phyloP scores from a whole-genome alignment of 2,329 filamentous ascomycete genomes.

The Nemania abortiva region DNA sequence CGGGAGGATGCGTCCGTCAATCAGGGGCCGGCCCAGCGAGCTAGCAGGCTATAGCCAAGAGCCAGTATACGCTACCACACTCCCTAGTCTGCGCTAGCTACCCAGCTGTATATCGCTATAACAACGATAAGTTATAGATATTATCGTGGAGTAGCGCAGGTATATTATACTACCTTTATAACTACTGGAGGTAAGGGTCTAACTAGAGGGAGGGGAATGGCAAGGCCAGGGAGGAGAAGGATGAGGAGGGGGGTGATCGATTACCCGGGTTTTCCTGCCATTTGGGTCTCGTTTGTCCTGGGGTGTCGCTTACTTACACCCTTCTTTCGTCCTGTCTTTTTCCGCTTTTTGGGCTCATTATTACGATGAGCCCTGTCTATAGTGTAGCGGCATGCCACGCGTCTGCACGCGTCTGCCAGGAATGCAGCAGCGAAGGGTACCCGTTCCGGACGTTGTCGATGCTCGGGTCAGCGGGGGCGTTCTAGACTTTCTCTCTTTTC shows the following conservation, averaged over 20 bases:
- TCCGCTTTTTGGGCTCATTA: background rate
- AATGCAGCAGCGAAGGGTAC: constrained; percentile 29
- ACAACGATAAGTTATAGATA: constrained; percentile 4
- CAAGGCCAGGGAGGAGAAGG: background rate
- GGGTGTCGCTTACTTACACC: background rate
- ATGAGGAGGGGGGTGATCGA: constrained; percentile 14
- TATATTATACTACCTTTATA: background rate
- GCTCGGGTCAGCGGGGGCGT: constrained; percentile 24
- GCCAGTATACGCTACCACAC: constrained; percentile 7
- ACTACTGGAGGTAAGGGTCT: background rate
- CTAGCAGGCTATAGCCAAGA: constrained; percentile 23
- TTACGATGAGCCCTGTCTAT: constrained; percentile 14
- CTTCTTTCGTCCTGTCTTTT: background rate
- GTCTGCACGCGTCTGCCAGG: constrained; percentile 40
- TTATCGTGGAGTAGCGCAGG: constrained; percentile 23
- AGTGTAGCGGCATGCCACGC: constrained; percentile 34
- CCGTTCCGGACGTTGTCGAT: constrained; percentile 21
- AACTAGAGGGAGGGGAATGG: background rate
- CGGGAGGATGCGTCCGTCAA: constrained; percentile 33
- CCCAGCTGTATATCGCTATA: constrained; percentile 10
- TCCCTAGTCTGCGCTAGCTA: background rate
- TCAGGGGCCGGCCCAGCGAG: constrained; percentile 14
- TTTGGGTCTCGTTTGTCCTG: constrained; percentile 10
- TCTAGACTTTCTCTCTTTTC: constrained; percentile 24
- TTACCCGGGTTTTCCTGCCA: constrained; percentile 30